These are phyloP conservation scores for Crithidia expoeki DNA, from an alignment of 208 protist genomes.

Conservation along the genomic window DNA sequence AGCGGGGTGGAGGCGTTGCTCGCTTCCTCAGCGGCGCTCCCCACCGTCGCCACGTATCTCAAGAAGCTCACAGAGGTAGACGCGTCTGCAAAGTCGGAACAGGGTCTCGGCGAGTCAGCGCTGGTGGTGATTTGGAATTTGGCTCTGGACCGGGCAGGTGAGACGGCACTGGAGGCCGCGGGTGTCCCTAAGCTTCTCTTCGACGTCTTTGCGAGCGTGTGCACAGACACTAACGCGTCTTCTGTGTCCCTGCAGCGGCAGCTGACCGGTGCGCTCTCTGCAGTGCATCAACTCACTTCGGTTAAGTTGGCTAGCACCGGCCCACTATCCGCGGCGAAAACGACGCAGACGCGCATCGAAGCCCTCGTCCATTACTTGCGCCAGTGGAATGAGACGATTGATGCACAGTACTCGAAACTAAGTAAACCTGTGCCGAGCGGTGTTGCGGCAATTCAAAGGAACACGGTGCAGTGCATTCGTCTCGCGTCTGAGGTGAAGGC, in stretches of 20 bases:
- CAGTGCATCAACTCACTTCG: constrained; percentile 67
- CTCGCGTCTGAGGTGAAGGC: constrained; percentile 75
- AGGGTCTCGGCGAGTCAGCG: constrained; percentile 26
- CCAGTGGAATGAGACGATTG: constrained; percentile 44
- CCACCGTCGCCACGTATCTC: constrained; percentile 14
- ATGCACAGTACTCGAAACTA: constrained; percentile 25
- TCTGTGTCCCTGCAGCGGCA: constrained; percentile 53
- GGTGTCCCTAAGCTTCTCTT: constrained; percentile 50
- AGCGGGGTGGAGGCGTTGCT: constrained; percentile 26
- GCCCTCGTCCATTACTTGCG: constrained; percentile 58
- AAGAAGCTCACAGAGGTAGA: neutral
- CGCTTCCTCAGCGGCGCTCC: neutral
- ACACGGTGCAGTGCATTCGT: constrained; percentile 77
- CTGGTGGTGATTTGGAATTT: constrained; percentile 65
- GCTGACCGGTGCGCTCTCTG: constrained; percentile 72
- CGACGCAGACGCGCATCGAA: constrained; percentile 33
- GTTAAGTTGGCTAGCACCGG: constrained; percentile 56
- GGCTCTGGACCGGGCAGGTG: constrained; percentile 50
- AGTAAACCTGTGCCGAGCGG: constrained; percentile 39
- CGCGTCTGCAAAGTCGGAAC: neutral
- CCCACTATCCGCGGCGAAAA: constrained; percentile 6
- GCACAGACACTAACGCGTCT: constrained; percentile 8
- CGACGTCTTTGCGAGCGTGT: constrained; percentile 40
- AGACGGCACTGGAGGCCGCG: constrained; percentile 46
- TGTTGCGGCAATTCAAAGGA: constrained; percentile 72